Percentiles rank a stretch among this genome's conserved stretches.
Conservation (phyloP, 2,329 filamentous ascomycete species). For the Fusarium sp. region DNA sequence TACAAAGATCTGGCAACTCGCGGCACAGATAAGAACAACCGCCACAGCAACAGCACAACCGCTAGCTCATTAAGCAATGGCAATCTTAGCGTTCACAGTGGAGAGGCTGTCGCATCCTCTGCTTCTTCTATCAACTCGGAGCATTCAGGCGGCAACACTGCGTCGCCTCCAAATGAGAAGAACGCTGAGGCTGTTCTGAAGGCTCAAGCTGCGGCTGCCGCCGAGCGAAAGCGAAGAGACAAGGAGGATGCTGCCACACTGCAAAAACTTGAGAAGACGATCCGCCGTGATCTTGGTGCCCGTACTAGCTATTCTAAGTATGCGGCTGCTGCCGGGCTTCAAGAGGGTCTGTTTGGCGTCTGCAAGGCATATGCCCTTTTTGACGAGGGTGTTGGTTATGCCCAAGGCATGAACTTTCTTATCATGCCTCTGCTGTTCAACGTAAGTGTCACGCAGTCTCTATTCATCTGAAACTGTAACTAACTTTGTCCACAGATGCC, state of each 20-base stretch:
- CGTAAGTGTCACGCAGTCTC: slow-evolving; percentile 61
- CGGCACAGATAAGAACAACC: slow-evolving; percentile 83
- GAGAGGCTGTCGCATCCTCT: slow-evolving; percentile 78
- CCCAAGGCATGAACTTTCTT: slow-evolving; percentile 98
- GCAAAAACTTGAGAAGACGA: slow-evolving; percentile 88
- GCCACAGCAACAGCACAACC: slow-evolving; percentile 67
- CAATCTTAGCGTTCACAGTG: slow-evolving; percentile 69
- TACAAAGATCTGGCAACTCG: slow-evolving; percentile 85
- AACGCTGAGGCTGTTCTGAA: slow-evolving; percentile 74
- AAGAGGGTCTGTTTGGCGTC: slow-evolving; percentile 93
- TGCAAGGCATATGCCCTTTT: slow-evolving; percentile 98
- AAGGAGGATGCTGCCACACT: slow-evolving; percentile 82
- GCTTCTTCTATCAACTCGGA: slow-evolving; percentile 88
- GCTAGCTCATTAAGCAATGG: slow-evolving; percentile 66
- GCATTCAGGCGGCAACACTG: slow-evolving; percentile 71
- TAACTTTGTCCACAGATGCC: slow-evolving; percentile 74
- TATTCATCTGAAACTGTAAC: neutral
- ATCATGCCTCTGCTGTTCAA: slow-evolving; percentile 98
- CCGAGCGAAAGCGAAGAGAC: slow-evolving; percentile 80
- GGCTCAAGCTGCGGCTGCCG: slow-evolving; percentile 71
- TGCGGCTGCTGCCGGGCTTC: slow-evolving; percentile 87
- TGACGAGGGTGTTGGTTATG: slow-evolving; percentile 94
- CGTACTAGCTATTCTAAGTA: slow-evolving; percentile 98
- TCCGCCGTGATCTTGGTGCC: slow-evolving; percentile 89
- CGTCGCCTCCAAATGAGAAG: slow-evolving; percentile 71